Base-by-base conservation (phyloP, 1,139 yeast species). In the Hansenula lynferdii region DNA sequence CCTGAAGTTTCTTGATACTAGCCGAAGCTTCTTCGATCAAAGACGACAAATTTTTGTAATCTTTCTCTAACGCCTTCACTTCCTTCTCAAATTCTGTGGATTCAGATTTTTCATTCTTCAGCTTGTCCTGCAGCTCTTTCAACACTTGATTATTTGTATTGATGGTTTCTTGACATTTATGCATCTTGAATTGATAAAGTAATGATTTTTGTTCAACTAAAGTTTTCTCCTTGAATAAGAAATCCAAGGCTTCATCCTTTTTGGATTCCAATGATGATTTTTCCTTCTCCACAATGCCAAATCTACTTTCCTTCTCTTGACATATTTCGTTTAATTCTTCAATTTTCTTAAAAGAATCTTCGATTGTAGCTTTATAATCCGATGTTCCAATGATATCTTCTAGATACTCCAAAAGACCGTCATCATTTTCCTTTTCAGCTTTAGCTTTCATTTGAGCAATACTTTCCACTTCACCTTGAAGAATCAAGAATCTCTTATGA, bases 361-460 rank as follows among this genome's bases (percentile, higher is more conserved):
- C 96, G 42, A 94, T 89, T 34, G 80, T 64, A 35, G 71, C 69
- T 57, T 92, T 90, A 57, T 90, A 94, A 38, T 75, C 73, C 1
- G 97, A 72, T 0, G 99, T 94, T 4, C 98, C 99, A 42, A 94
- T 92, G 38, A 94, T 92, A 65, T 94, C 98, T 57, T 94, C 99
- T 44, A 94, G 65, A 58, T 92, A 94, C 56, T 94, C 99, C 35
- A 94, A 63, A 26, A 94, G 66, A 0, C 99, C 99, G 57, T 92
- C 98, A 51, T 92, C 98, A 49, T 79, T 80, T 41, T 89, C 96
- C 38, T 72, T 77, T 53, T 92, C 97, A 0, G 97, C 97, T 56
- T 92, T 92, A 9, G 98, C 85, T 56, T 90, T 90, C 99, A 94
- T 94, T 60, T 92, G 97, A 0, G 98, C 97, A 56, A 94, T 94